Base-by-base conservation (phyloP, 371 early-diverging fungal species). In the Quaeritorhiza haematococci region DNA sequence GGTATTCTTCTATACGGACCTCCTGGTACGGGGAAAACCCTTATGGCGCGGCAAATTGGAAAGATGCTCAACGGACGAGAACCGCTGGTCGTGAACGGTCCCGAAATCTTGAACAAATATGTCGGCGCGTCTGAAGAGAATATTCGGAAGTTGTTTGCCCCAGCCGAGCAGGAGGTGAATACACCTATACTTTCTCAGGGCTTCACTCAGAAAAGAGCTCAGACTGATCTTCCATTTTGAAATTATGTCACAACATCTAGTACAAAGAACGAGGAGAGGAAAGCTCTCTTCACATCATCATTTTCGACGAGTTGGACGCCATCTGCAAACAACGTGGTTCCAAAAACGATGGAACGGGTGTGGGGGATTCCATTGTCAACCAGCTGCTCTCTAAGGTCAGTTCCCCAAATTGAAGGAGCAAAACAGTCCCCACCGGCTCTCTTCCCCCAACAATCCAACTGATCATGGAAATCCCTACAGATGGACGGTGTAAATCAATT, bases 41-140 rank as follows among this genome's bases (percentile, higher is more conserved):
- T 99, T 53, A 97, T 99, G 86, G 99, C 99, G 6, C 85, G 99
- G 26, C 96, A 98, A 71, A 98, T 99, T 56, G 99, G 98, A 30
- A 93, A 95, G 59, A 94, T 99, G 91, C 75, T 99, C 60, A 96
- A 98, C 66, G 91, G 96, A 4, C 83, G 84, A 41, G 98, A 98
- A 46, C 99, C 99, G 41, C 88, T 92, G 65, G 91, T 99, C 55
- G 98, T 99, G 33, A 97, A 96, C 76, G 99, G 99, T 3, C 99
- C 98, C 8, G 98, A 98, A 75, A 88, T 99, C 8, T 73, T 99
- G 47, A 96, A 95, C 75, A 98, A 97, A 66, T 99, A 89, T 73
- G 98, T 99, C n/a, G 99, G 99, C 48, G 94, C 97, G 64, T 93
- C 94, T 27, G 99, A 99, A 75, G 97, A 98, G 68, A 99, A 99